phyloP scores from a whole-genome alignment of 257 asterid genomes.

The Primulina eburnea region DNA sequence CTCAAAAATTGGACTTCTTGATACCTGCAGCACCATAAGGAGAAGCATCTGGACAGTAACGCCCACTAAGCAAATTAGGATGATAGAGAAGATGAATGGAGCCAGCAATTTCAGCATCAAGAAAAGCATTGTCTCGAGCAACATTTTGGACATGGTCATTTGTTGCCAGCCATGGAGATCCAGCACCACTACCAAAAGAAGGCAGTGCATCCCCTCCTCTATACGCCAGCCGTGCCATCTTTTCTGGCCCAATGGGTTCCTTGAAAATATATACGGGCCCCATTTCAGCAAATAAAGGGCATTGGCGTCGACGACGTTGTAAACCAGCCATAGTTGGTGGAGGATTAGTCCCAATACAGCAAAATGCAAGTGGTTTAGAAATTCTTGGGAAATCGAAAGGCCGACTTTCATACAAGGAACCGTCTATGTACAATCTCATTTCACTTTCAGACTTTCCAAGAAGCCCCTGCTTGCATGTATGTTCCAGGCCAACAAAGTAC shows the following conservation, averaged over 20 bases:
- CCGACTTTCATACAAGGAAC: conserved; percentile 82
- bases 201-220: conserved; percentile 96
- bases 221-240: conserved; percentile 72
- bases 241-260: conserved; percentile 90
- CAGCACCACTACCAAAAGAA: conserved; percentile 88
- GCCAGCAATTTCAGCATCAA: conserved; percentile 83
- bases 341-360: conserved; percentile 98
- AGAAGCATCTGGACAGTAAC: conserved; percentile 97
- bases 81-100: conserved; percentile 89
- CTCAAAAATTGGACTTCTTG: conserved; percentile 20
- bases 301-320: conserved; percentile 98
- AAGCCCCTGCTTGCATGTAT: conserved; percentile 83
- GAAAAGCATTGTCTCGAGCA: conserved; percentile 69
- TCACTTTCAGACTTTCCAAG: conserved; percentile 97
- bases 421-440: conserved; percentile 83
- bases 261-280: conserved; percentile 90
- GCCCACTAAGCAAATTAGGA: conserved; percentile 87
- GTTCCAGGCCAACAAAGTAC: conserved; percentile 96
- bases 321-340: conserved; percentile 99
- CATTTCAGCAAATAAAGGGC: conserved; percentile 99
- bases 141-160: conserved; percentile 55
- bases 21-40: conserved; percentile 93
- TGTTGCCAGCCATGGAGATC: conserved; percentile 84
- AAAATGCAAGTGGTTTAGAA: conserved; percentile 97
- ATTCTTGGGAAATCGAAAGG: conserved; percentile 95